phyloP scores from a whole-genome alignment of 2,329 filamentous ascomycete genomes.

The Aspergillus aculeatinus region DNA sequence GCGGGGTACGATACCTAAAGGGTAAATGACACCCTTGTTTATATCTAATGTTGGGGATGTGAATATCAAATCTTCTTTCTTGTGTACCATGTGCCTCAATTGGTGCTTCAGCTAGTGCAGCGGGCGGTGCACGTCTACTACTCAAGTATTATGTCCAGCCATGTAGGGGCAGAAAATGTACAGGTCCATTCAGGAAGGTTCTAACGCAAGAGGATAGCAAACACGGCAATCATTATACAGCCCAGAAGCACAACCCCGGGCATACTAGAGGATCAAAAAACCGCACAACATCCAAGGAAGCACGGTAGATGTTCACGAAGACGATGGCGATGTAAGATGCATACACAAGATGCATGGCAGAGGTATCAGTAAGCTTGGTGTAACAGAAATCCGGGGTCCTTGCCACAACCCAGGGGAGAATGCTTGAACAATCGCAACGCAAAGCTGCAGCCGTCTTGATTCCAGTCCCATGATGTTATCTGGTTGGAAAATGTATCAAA shows the following conservation, averaged over 20 bases:
- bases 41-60: neutral
- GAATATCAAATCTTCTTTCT: neutral
- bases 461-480: neutral
- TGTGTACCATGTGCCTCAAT: neutral
- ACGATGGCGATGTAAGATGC: neutral
- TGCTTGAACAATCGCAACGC: neutral
- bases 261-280: neutral
- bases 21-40: slow-evolving; percentile 13
- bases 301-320: neutral
- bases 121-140: neutral
- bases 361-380: slow-evolving; percentile 5
- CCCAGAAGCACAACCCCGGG: neutral
- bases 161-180: slow-evolving; percentile 4
- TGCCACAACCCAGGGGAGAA: neutral
- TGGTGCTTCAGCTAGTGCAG: no score
- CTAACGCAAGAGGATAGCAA: neutral
- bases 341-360: neutral
- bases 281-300: neutral
- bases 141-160: neutral
- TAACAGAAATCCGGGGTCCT: neutral
- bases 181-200: neutral
- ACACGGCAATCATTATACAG: slow-evolving; percentile 3
- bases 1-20: no score
- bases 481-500: slow-evolving; percentile 2
- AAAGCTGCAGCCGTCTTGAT: neutral